Percentiles rank a stretch among this genome's conserved stretches.
Evolutionary conservation across 1,284 basidiomycete genomes (phyloP).

Genomic region (Grifola frondosa): DNA sequence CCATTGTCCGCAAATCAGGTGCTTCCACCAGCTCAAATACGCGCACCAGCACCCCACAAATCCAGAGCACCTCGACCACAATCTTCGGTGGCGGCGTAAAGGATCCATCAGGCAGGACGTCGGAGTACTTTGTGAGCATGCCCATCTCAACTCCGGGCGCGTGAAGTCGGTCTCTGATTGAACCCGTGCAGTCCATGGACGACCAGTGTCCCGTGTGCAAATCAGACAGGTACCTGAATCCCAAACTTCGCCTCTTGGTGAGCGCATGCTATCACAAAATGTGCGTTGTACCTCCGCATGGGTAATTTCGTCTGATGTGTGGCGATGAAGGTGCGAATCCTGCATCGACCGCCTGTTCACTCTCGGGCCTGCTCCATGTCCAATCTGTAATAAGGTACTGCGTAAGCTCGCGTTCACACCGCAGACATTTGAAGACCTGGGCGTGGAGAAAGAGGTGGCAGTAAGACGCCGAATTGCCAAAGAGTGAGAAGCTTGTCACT

Average conservation of each 20-base stretch:
- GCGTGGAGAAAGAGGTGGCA: constrained; percentile 95
- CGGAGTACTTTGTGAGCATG: constrained; percentile 70
- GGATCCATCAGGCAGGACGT: constrained; percentile 74
- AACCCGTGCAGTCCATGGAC: constrained; percentile 70
- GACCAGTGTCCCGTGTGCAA: constrained; percentile 98
- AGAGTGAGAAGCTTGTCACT: constrained; percentile 47
- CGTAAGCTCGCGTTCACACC: constrained; percentile 93
- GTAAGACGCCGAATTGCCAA: constrained; percentile 85
- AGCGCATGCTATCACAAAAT: constrained; percentile 99
- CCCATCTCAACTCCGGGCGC: background rate
- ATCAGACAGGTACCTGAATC: constrained; percentile 94
- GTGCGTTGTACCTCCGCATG: constrained; percentile 41
- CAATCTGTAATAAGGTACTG: constrained; percentile 87
- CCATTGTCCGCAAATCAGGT: constrained; percentile 67
- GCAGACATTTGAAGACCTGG: constrained; percentile 96
- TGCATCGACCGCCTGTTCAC: constrained; percentile 98
- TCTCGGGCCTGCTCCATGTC: constrained; percentile 95
- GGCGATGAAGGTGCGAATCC: constrained; percentile 84
- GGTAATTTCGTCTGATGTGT: background rate
- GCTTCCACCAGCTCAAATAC: constrained; percentile 43
- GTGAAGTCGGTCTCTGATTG: background rate
- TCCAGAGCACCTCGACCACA: constrained; percentile 68
- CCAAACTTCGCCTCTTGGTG: constrained; percentile 90
- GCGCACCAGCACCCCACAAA: constrained; percentile 65
- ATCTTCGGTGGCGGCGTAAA: constrained; percentile 79